These are phyloP conservation scores for Dipodascopsis tothii DNA, from an alignment of 805 yeast species.

Conservation along the genomic window DNA sequence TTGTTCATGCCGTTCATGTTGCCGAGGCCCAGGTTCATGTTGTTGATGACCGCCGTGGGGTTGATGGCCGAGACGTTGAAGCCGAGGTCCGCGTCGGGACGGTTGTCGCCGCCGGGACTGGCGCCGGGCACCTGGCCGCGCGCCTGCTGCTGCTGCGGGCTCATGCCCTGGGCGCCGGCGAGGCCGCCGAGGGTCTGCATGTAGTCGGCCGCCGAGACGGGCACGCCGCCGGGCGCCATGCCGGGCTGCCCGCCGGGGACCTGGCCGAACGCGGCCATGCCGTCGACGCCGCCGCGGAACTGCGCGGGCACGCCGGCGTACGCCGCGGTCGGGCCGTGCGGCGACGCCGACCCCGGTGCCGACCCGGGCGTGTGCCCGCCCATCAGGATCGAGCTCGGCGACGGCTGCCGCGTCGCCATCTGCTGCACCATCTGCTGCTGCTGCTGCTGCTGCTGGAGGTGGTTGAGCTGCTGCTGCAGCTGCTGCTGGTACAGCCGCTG, in stretches of 20 bases:
- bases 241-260: no score
- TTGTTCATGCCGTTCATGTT: no score
- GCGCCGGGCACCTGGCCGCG: background rate
- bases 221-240: no score
- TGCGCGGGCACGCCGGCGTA: no score
- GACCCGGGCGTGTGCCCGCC: no score
- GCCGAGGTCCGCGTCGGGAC: background rate
- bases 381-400: background rate
- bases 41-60: background rate
- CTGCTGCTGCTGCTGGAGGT: slow-evolving; percentile 9
- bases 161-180: background rate
- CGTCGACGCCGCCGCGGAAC: no score
- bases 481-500: slow-evolving; percentile 11
- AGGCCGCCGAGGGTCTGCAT: background rate
- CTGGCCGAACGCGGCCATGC: no score
- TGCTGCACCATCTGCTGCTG: slow-evolving; percentile 6
- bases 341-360: no score
- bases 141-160: background rate
- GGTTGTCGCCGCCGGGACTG: background rate
- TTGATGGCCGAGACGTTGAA: background rate
- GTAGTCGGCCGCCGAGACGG: background rate
- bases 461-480: slow-evolving; percentile 4
- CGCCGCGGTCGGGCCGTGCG: no score
- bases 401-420: slow-evolving; percentile 13
- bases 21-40: background rate